Evolutionary conservation across 441 rosid species (phyloP).

Genomic region (Rhodomyrtus psidioides): DNA sequence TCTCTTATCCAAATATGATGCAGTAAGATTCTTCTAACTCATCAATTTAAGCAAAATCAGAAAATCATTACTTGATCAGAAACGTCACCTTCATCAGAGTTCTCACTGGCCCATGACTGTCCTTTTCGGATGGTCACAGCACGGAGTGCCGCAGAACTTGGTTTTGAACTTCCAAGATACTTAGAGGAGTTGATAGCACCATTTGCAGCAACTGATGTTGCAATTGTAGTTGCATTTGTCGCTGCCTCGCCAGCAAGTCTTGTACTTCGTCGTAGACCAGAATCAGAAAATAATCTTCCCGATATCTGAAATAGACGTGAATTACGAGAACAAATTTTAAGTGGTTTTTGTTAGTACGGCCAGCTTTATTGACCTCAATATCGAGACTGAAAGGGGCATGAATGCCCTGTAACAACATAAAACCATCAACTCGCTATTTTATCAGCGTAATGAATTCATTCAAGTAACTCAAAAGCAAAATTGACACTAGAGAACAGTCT

Average conservation of each 20-base stretch:
- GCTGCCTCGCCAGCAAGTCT: slow-evolving; percentile 75
- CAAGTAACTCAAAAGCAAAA: background rate
- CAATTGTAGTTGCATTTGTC: slow-evolving; percentile 39
- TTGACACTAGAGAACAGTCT: background rate
- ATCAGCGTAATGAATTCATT: background rate
- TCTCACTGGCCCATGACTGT: slow-evolving; percentile 83
- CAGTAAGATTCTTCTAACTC: background rate
- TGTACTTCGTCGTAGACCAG: slow-evolving; percentile 81
- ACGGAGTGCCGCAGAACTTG: slow-evolving; percentile 67
- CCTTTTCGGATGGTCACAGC: slow-evolving; percentile 84
- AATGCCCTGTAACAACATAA: background rate
- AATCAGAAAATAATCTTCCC: slow-evolving; percentile 94
- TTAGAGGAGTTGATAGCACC: slow-evolving; percentile 67
- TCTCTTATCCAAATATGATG: background rate
- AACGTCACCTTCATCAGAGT: slow-evolving; percentile 71
- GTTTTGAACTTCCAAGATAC: slow-evolving; percentile 77
- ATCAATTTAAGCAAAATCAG: background rate
- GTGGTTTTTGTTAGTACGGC: background rate
- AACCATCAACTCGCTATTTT: background rate
- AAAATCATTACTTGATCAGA: background rate
- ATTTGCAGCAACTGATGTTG: slow-evolving; percentile 49
- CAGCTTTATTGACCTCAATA: background rate
- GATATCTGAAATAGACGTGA: slow-evolving; percentile 54
- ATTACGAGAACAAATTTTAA: background rate
- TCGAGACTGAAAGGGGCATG: background rate